Evolutionary conservation across 345 rosid species (phyloP).

Genomic region (Citrus unshiu): DNA sequence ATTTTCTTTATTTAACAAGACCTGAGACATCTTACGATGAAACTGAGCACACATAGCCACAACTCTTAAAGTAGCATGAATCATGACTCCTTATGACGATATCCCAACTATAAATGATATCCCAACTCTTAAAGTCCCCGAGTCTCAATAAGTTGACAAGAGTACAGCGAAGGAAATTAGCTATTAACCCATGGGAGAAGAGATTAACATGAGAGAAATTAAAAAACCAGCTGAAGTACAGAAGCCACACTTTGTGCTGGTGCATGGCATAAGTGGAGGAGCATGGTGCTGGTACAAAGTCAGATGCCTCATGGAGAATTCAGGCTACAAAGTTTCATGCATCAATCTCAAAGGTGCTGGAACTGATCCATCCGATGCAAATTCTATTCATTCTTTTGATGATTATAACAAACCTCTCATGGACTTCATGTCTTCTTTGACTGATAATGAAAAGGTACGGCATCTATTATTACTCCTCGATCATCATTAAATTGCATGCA

Average conservation of each 20-base stretch:
- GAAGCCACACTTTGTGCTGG: conserved; percentile 65
- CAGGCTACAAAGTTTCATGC: conserved; percentile 75
- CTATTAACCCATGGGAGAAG: conserved; percentile 36
- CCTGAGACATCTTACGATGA: not conserved
- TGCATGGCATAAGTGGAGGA: conserved; percentile 78
- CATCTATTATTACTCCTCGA: not conserved
- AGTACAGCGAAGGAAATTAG: not conserved
- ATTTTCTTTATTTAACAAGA: not conserved
- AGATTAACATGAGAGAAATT: conserved; percentile 11
- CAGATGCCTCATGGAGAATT: conserved; percentile 66
- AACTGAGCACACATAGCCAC: not conserved
- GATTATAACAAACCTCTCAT: conserved; percentile 74
- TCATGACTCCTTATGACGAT: conserved; percentile 10
- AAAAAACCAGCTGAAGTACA: not conserved
- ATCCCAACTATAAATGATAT: conserved; percentile 16
- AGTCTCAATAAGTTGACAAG: not conserved
- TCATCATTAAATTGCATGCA: not conserved
- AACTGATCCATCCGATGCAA: conserved; percentile 44
- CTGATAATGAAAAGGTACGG: conserved; percentile 57
- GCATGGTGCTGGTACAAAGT: conserved; percentile 98
- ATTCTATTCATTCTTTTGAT: conserved; percentile 52
- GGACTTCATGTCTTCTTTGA: conserved; percentile 55
- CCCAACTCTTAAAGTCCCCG: not conserved
- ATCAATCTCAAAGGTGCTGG: conserved; percentile 74
- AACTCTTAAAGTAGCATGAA: conserved; percentile 13